Evolutionary conservation across 305 asterid species (phyloP), one percentile per base, ranked within the genome.

Genomic region (Fraxinus xanthoxyloides): DNA sequence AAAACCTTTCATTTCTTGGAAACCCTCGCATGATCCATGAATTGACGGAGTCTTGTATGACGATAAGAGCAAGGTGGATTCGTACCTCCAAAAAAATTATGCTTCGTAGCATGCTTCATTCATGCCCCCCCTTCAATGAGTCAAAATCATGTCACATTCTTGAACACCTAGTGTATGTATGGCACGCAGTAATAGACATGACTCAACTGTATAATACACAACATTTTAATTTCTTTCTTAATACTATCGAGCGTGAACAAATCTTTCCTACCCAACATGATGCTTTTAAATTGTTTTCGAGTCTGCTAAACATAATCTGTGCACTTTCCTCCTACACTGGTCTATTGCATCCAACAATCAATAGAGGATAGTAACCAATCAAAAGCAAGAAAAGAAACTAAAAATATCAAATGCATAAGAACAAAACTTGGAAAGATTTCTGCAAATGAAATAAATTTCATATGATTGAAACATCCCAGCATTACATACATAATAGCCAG

Each of bases 401-500:
- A 48, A 48, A 21, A 48, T 21, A 4, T 48, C 21, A 48, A 48
- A 48, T 48, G 59, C 59, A 48, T 17, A 15, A 48, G 59, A 4
- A 15, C 21, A 15, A 48, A 15, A 15, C 59, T 48, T 1, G 59
- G 13, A 82, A 82, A 78, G 77, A 10, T 46, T 48, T 61, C 15
- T 23, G 28, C 40, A 38, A 34, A 15, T 75, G 80, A 81, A 9
- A 69, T 21, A 17, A 43, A 82, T 73, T 59, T 23, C 3, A 10
- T 75, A n/a, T 48, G 77, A 83, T 46, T 34, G 76, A 43, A 67
- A 61, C 17, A 67, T 31, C 54, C 75, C 17, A 9, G 80, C 61
- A 46, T 75, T 26, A 84, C 80, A 78, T 26, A 79, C 75, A 43
- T 48, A 35, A 83, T 69, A 69, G 59, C 76, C 56, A 80, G 69